These are phyloP conservation scores for Cichorium intybus DNA, from an alignment of 140 eudicot genomes.

Conservation along the genomic window DNA sequence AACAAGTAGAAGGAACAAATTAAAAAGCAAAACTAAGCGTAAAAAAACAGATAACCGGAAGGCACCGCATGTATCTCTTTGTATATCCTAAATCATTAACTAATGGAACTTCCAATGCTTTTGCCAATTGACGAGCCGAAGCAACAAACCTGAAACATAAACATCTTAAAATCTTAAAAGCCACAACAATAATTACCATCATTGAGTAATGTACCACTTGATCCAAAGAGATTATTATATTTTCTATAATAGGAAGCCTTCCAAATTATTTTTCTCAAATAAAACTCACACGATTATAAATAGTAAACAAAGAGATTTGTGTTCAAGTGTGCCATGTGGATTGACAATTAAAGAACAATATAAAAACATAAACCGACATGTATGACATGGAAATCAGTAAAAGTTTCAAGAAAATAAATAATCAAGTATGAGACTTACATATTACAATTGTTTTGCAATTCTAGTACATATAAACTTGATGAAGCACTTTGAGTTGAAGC, in stretches of 20 bases:
- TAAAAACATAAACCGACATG: neutral
- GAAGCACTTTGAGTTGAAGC: constrained; percentile 83
- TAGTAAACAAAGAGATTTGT: neutral
- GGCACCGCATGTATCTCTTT: constrained; percentile 96
- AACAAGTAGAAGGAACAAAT: neutral
- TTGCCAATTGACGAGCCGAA: constrained; percentile 92
- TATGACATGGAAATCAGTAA: neutral
- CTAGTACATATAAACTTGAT: constrained; percentile 71
- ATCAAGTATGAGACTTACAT: constrained; percentile 49
- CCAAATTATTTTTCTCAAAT: neutral
- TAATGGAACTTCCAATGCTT: constrained; percentile 95
- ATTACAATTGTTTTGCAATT: constrained; percentile 90
- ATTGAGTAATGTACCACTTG: neutral
- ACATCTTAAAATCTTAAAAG: neutral
- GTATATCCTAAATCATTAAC: constrained; percentile 99
- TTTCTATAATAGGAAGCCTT: neutral
- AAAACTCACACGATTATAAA: constrained; percentile 1
- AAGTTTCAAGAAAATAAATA: neutral
- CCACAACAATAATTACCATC: neutral
- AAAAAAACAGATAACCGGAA: constrained; percentile 55
- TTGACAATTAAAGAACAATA: neutral
- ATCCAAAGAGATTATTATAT: neutral
- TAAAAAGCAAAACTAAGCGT: neutral
- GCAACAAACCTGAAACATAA: constrained; percentile 76
- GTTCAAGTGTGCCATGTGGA: constrained; percentile 10